Percentiles rank a stretch among this genome's conserved stretches.
phyloP scores from a whole-genome alignment of 768 basidiomycete species.

The Mycena rebaudengoi region DNA sequence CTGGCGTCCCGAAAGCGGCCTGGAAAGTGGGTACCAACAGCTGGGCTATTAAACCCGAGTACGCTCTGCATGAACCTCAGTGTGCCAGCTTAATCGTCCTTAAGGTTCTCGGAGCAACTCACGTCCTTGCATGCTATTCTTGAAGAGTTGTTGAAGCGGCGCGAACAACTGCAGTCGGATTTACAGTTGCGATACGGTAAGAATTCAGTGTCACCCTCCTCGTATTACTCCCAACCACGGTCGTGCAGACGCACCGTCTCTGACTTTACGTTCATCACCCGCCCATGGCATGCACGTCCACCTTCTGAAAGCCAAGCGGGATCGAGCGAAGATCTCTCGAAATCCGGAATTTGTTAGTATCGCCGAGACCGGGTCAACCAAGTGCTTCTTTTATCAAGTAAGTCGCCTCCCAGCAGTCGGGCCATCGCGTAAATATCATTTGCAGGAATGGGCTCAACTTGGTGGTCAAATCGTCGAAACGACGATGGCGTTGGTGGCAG shows the following conservation, averaged over 20 bases:
- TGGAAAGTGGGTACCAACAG: constrained; percentile 48
- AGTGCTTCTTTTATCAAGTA: constrained; percentile 74
- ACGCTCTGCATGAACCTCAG: constrained; percentile 22
- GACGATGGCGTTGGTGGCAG: constrained; percentile 55
- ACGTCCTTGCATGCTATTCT: constrained; percentile 57
- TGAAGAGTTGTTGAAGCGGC: constrained; percentile 50
- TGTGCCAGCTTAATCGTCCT: neutral
- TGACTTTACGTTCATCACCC: constrained; percentile 75
- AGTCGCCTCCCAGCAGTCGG: constrained; percentile 14
- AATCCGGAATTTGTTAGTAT: constrained; percentile 64
- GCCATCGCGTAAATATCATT: neutral
- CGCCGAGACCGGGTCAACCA: constrained; percentile 71
- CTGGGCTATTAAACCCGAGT: constrained; percentile 78
- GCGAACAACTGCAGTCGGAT: constrained; percentile 60
- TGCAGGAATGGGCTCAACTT: constrained; percentile 77
- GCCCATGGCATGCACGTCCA: constrained; percentile 82
- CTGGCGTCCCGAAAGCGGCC: constrained; percentile 17
- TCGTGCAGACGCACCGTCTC: constrained; percentile 69
- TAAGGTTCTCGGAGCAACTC: constrained; percentile 71
- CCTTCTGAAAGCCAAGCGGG: constrained; percentile 69
- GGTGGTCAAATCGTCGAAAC: constrained; percentile 74
- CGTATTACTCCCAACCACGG: neutral
- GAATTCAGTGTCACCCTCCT: constrained; percentile 18
- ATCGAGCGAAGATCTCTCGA: constrained; percentile 56
- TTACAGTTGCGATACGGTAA: constrained; percentile 66